These are phyloP conservation scores for Blastocystis sp. DNA, from an alignment of 352 stramenopile genomes.

Conservation along the genomic window DNA sequence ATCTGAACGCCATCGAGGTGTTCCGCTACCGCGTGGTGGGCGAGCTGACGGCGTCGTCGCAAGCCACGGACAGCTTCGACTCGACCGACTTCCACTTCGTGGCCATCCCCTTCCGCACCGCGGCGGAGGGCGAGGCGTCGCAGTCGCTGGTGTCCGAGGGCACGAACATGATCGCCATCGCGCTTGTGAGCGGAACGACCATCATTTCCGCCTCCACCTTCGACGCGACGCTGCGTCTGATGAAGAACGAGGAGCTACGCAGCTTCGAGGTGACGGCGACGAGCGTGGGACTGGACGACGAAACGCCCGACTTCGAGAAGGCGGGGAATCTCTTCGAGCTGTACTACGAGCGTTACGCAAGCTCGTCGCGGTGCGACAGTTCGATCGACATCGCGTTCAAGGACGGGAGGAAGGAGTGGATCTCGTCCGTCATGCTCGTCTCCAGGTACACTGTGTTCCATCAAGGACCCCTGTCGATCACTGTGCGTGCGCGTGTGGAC, in stretches of 20 bases:
- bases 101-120: background rate
- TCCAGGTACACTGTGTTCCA: too few species aligned
- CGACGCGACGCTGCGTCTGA: background rate
- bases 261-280: too few species aligned
- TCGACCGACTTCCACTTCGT: too few species aligned
- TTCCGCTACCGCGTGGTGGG: constrained; percentile 38
- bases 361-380: background rate
- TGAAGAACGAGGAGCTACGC: too few species aligned
- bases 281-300: too few species aligned
- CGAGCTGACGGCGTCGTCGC: too few species aligned
- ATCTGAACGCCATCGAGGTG: background rate
- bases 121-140: background rate
- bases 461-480: background rate
- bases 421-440: background rate
- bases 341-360: background rate
- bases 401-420: background rate
- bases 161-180: constrained; percentile 35
- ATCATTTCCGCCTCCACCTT: background rate
- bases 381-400: background rate
- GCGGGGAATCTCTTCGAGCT: background rate
- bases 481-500: background rate
- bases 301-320: background rate
- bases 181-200: background rate
- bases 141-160: background rate
- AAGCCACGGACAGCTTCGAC: too few species aligned